Base-by-base conservation (phyloP, 176 grass and related monocot genomes). In the Lolium multiflorum region DNA sequence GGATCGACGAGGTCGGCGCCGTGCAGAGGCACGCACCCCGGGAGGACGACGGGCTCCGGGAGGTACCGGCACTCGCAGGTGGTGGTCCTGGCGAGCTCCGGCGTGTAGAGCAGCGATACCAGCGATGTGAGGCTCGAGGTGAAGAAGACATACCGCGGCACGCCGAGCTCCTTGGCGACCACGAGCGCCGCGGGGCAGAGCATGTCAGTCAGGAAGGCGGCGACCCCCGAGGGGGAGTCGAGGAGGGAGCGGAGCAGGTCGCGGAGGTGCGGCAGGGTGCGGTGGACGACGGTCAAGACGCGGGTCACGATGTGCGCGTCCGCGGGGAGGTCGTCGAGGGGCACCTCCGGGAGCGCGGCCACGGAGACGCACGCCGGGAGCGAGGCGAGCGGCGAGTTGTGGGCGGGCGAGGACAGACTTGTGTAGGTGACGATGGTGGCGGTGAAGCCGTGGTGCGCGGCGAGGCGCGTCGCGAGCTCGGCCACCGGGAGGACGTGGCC, bases 21-120 rank as follows among this genome's bases (percentile, higher is more conserved):
- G 21, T 13, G 88, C 1, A 97, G 14, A 4, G 94, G 88, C 63
- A 92, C 76, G 86, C 94, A 97, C 1, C 95, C 95, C 0, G 88
- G 86, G 0, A 97, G 76, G n/a, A 62, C 7, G 43, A 94, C 43
- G 12, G 88, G 88, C 7, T 86, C 94, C 6, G 88, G 83, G 15
- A 97, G 90, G 76, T 95, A 76, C 0, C 83, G 79, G 55, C 58
- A 91, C 28, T 95, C 83, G 54, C 85, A 78, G 11, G 83, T 21
- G 44, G 86, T 94, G 59, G 74, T 82, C 37, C 35, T 43, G 55
- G 83, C 80, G 9, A 97, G 77, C 17, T 65, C 62, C 0, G 86
- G 90, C 4, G 37, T 20, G 66, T 91, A 49, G 65, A 97, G 8
- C 0, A 85, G 25, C 9, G 84, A 22, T 16, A 31, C 11, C 18